Base-by-base conservation (phyloP, 1,284 basidiomycete genomes). In the Tilletiaria anomala region DNA sequence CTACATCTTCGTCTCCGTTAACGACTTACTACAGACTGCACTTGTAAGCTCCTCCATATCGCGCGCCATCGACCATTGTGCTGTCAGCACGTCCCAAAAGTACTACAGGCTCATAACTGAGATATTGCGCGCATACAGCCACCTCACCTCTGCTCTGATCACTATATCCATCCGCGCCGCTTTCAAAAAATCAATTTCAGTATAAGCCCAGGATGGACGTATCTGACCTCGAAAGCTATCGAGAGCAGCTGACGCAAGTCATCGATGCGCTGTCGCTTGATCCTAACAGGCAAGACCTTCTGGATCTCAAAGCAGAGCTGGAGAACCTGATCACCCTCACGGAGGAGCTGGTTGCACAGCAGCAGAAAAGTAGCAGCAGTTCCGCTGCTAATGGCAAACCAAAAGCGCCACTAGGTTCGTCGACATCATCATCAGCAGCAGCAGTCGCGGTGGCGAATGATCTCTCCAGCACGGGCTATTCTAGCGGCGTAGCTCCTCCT, bases 281-380 rank as follows among this genome's bases (percentile, higher is more conserved):
- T 68, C 83, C 86, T 4, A 71, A 73, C 52, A 94, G 91, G 67
- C 68, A 71, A 44, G 88, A 88, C 68, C 67, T 76, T 23, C 61
- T 69, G 38, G 69, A 65, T 14, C 77, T 96, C 48, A 80, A 80
- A 60, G 75, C 76, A 18, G 87, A 94, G 72, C 75, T 97, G 46
- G 74, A 80, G 57, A 81, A 91, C 70, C 80, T 97, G 62, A 89
- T 96, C 66, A 73, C 76, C 21, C 78, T 96, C 54, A 85, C 87
- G 74, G 39, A 52, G 20, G 44, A 51, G 15, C 46, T 55, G 12
- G 14, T 24, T 14, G 44, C 34, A 18, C 36, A 37, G 22, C 24
- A 26, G 24, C 36, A 37, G 14, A 24, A 37, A 31, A 23, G 3
- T 24, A 19, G 20, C 37, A 5, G 4, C n/a, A 19, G 16, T 16